Evolutionary conservation across 2,329 filamentous ascomycete species (phyloP), one percentile per base, ranked within the genome.

Genomic region (Diaporthe vexans): DNA sequence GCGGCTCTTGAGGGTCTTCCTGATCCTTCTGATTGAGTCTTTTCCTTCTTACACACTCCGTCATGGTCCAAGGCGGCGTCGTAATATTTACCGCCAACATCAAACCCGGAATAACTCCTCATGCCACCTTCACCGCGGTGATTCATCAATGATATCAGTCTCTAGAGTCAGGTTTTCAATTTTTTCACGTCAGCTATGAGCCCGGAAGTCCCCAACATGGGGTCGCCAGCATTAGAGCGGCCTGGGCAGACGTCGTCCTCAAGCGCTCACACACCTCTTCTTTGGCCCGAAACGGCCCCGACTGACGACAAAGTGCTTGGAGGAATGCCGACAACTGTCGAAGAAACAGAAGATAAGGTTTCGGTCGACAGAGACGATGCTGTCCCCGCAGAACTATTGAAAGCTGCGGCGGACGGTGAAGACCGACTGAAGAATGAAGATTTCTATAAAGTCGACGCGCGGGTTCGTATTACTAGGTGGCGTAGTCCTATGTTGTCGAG

Each of bases 371-470:
- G 24, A 5, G 24, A 6, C 0, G 40, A 63, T 33, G 17, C 17
- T 17, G 24, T 15, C 15, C 8, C 24, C 1, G 24, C 5, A 17
- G 24, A 63, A 2, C 2, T 46, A 9, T 26, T 63, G 40, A 33
- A 43, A 24, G 29, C 5, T 8, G 24, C 40, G 37, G 24, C 46
- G 11, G 4, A 40, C 1, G 11, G 37, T 46, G 59, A 63, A 46
- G 59, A 63, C 33, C 40, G 24, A 4, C 17, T 24, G 10, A 40
- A 26, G 4, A 40, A 63, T 10, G 59, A 63, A 33, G 5, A 8
- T 19, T 48, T 5, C 40, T 0, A 1, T 33, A 6, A 0, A 10
- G 40, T 24, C 40, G 0, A 33, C 13, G 2, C 0, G 3, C 46
- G 21, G 24, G 59, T 63, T 63, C 21, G 17, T n/a, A n/a, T 13